Percentiles rank a stretch among this genome's conserved stretches.
These are phyloP conservation scores for Penicillium atrosanguineum DNA, from an alignment of 495 filamentous ascomycete species.

Conservation along the genomic window DNA sequence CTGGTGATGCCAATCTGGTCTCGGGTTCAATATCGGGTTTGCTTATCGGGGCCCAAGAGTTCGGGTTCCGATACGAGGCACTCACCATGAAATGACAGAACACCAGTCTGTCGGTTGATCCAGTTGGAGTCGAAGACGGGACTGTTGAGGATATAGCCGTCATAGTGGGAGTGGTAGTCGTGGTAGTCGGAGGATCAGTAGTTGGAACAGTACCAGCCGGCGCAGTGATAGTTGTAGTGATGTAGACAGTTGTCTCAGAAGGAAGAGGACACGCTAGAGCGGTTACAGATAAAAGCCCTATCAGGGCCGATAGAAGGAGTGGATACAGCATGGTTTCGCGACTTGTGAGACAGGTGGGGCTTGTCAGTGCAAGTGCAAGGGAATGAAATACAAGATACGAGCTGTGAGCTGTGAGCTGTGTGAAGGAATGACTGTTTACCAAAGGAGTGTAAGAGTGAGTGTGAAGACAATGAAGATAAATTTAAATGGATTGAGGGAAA, in stretches of 20 bases:
- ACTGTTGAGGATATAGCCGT: not conserved
- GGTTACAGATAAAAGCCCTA: constrained; percentile 8
- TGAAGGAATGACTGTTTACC: not conserved
- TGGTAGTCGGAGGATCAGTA: no score
- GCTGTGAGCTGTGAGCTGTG: no score
- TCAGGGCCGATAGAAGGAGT: constrained; percentile 8
- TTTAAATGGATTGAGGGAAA: not conserved
- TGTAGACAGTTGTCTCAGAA: no score
- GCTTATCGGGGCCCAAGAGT: not conserved
- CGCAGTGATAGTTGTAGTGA: no score
- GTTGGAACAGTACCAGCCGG: no score
- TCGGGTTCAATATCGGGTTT: not conserved
- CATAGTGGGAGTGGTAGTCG: not conserved
- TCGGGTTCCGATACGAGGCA: not conserved
- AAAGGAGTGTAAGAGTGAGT: not conserved
- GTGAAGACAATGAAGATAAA: not conserved
- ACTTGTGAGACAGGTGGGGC: not conserved
- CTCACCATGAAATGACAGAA: constrained; percentile 62
- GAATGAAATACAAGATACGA: not conserved
- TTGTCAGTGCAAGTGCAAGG: not conserved
- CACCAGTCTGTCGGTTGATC: constrained; percentile 38
- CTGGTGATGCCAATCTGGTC: constrained; percentile 52
- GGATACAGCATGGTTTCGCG: constrained; percentile 12
- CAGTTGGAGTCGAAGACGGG: not conserved
- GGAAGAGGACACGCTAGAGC: constrained; percentile 5